Conservation (phyloP, 495 filamentous ascomycete species). For the Cercophora newfieldiana region DNA sequence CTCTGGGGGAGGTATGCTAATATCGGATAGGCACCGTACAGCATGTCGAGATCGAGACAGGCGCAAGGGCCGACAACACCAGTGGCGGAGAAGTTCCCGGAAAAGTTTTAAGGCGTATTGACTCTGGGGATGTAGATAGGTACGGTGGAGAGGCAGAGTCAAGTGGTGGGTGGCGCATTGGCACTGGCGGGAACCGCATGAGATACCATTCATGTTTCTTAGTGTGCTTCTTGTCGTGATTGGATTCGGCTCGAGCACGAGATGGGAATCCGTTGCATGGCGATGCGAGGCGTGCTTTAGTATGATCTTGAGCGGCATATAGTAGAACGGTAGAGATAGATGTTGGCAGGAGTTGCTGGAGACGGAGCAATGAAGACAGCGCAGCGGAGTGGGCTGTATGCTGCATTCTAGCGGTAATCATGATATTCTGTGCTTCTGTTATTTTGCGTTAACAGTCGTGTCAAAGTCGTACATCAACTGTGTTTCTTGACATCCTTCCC, state of each 20-base stretch:
- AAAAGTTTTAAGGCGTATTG: conserved; percentile 17
- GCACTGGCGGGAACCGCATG: conserved; percentile 7
- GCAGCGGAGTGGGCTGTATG: background rate
- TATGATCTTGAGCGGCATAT: background rate
- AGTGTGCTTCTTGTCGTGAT: background rate
- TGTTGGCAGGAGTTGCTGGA: background rate
- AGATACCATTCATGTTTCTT: conserved; percentile 9
- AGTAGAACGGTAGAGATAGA: background rate
- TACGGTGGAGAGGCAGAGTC: background rate
- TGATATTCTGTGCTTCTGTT: too few species aligned
- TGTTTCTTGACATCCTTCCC: too few species aligned
- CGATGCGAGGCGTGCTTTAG: background rate
- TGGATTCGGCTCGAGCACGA: too few species aligned
- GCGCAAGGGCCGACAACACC: conserved; percentile 57
- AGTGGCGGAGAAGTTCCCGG: conserved; percentile 40
- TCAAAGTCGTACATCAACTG: too few species aligned
- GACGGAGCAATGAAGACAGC: background rate
- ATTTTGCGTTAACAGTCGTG: too few species aligned
- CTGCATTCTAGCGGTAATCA: background rate
- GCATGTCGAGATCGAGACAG: conserved; percentile 59
- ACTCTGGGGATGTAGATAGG: background rate
- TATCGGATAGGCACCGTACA: conserved; percentile 59
- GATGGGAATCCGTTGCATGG: background rate
- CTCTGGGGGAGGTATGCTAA: conserved; percentile 12
- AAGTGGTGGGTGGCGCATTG: background rate